A percentile compares a stretch with the other conserved stretches of the same genome.
Evolutionary conservation across 805 yeast genomes (phyloP).

Genomic region (Blastobotrys robertii): DNA sequence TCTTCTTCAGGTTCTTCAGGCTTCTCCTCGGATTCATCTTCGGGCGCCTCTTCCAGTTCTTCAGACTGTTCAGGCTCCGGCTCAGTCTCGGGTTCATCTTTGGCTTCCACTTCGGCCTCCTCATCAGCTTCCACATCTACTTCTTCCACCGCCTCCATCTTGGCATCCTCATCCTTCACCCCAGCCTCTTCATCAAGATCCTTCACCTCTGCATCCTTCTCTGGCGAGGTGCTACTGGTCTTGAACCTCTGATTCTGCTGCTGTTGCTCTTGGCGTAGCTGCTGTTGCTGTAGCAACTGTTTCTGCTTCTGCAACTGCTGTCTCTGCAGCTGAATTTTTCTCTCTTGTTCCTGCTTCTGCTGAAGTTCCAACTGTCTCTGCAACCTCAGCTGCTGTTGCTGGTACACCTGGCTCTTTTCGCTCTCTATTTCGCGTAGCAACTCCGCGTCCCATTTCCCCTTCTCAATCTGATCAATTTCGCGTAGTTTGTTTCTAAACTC

Average conservation of each 20-base stretch:
- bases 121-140: slow-evolving; percentile 7
- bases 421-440: slow-evolving; percentile 17
- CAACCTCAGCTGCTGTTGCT: slow-evolving; percentile 14
- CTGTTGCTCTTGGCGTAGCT: background rate
- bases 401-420: slow-evolving; percentile 19
- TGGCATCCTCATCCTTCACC: slow-evolving; percentile 5
- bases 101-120: slow-evolving; percentile 6
- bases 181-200: slow-evolving; percentile 4
- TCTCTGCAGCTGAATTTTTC: slow-evolving; percentile 7
- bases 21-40: slow-evolving; percentile 3
- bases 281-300: slow-evolving; percentile 2
- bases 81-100: background rate
- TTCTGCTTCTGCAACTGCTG: slow-evolving; percentile 5
- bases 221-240: background rate
- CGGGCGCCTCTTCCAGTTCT: slow-evolving; percentile 5
- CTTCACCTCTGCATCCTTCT: background rate
- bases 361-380: slow-evolving; percentile 16
- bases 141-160: slow-evolving; percentile 5
- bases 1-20: background rate
- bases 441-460: slow-evolving; percentile 33
- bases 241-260: background rate
- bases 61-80: slow-evolving; percentile 1
- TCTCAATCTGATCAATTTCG: slow-evolving; percentile 35
- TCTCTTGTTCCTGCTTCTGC: slow-evolving; percentile 15
- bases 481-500: slow-evolving; percentile 27